These are phyloP conservation scores for Lepiota brunneoincarnata DNA, from an alignment of 768 basidiomycete species.

Conservation along the genomic window DNA sequence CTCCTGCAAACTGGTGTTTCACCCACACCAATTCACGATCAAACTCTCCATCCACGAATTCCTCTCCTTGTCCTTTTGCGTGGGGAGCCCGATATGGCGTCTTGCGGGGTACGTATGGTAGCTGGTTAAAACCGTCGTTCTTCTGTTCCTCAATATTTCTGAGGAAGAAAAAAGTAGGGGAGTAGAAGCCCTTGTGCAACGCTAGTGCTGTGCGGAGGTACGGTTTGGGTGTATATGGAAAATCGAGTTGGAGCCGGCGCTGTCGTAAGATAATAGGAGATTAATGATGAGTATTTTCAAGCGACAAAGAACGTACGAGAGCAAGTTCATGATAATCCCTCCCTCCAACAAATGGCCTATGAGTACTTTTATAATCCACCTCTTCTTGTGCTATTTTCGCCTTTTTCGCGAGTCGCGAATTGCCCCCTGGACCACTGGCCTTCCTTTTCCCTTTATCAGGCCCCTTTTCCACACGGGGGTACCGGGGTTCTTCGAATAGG, in stretches of 20 bases:
- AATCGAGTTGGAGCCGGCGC: conserved; percentile 55
- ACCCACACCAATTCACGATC: conserved; percentile 46
- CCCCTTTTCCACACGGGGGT: conserved; percentile 47
- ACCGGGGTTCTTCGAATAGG: conserved; percentile 60
- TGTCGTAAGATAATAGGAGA: conserved; percentile 19
- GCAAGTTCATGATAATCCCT: conserved; percentile 47
- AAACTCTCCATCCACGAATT: conserved; percentile 44
- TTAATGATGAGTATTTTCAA: neutral
- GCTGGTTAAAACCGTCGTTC: conserved; percentile 12
- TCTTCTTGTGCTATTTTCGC: conserved; percentile 34
- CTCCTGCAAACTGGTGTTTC: conserved; percentile 20
- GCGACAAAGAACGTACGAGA: conserved; percentile 37
- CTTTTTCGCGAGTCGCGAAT: conserved; percentile 24
- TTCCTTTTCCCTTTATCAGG: conserved; percentile 26
- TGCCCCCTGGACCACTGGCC: conserved; percentile 28
- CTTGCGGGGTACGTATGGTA: conserved; percentile 1
- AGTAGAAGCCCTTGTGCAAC: conserved; percentile 49
- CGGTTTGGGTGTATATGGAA: conserved; percentile 53
- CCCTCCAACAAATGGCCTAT: conserved; percentile 43
- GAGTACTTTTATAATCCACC: conserved; percentile 23
- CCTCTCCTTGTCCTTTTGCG: conserved; percentile 20
- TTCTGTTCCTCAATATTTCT: conserved; percentile 29
- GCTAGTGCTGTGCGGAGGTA: conserved; percentile 47
- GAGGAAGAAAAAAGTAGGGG: conserved; percentile 60
- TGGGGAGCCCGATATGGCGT: conserved; percentile 16